Evolutionary conservation across 2,329 filamentous ascomycete genomes (phyloP).

Genomic region (Aspergillus candidus): DNA sequence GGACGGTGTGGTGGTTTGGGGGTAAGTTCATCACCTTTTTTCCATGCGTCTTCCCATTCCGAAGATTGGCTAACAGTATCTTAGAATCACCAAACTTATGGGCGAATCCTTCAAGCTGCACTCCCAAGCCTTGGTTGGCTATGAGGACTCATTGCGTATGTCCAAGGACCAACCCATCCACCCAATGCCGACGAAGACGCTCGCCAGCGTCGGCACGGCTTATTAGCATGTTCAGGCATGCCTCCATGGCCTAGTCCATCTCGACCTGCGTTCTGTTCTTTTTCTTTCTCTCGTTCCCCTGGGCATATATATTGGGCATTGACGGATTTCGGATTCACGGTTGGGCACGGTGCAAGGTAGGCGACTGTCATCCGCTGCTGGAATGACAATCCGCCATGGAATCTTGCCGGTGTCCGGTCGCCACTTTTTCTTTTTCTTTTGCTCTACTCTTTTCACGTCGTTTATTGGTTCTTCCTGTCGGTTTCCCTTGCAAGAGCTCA

Average conservation of each 20-base stretch:
- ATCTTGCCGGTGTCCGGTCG: conserved; percentile 27
- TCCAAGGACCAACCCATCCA: conserved; percentile 38
- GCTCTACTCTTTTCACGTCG: conserved; percentile 26
- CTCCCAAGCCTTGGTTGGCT: conserved; percentile 87
- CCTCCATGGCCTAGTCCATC: conserved; percentile 11
- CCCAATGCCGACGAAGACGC: conserved; percentile 39
- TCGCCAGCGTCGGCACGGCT: conserved; percentile 38
- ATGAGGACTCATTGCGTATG: conserved; percentile 61
- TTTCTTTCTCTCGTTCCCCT: conserved; percentile 29
- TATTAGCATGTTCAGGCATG: conserved; percentile 24
- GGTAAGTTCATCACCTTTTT: conserved; percentile 60
- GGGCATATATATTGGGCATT: conserved; percentile 34
- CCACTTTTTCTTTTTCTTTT: conserved; percentile 19
- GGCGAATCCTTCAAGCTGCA: conserved; percentile 97
- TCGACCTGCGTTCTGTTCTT: conserved; percentile 20
- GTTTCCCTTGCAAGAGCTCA: conserved; percentile 31
- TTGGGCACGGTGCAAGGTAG: conserved; percentile 33
- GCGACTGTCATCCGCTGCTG: conserved; percentile 27
- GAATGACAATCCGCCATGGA: conserved; percentile 27
- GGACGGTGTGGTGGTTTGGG: conserved; percentile 98
- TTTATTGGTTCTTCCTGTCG: conserved; percentile 18
- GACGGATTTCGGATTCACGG: conserved; percentile 27
- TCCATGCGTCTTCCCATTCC: not conserved
- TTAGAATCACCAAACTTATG: conserved; percentile 67
- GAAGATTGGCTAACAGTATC: conserved; percentile 38